These are phyloP conservation scores for Leptomonas seymouri DNA, from an alignment of 208 protist genomes.

Conservation along the genomic window DNA sequence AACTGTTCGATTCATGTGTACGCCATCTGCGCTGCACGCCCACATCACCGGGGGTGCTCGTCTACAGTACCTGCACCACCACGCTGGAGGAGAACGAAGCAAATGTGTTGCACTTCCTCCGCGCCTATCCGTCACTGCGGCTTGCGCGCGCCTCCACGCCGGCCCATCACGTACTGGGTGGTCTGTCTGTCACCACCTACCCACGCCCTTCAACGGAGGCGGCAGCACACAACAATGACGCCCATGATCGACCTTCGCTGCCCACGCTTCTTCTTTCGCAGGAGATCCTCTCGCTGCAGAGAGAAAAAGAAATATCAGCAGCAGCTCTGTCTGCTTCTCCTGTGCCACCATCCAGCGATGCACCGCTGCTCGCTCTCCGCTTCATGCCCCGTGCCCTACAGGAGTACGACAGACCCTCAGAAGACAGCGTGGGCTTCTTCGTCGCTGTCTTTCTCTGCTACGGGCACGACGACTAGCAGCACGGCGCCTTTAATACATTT, in stretches of 20 bases:
- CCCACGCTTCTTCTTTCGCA: constrained; percentile 24
- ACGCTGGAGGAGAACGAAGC: constrained; percentile 84
- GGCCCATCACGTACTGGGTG: constrained; percentile 38
- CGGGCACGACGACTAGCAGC: constrained; percentile 7
- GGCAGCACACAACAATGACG: too few species aligned
- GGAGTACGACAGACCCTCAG: constrained; percentile 8
- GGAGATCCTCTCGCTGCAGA: constrained; percentile 36
- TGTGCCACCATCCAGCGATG: neutral
- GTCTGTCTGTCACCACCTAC: constrained; percentile 18
- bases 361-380: constrained; percentile 47
- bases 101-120: constrained; percentile 62
- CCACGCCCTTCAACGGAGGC: neutral
- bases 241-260: neutral
- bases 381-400: constrained; percentile 44
- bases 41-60: constrained; percentile 34
- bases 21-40: constrained; percentile 33
- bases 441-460: constrained; percentile 53
- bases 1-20: constrained; percentile 68
- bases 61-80: constrained; percentile 78
- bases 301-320: constrained; percentile 21
- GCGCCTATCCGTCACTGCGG: constrained; percentile 39
- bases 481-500: constrained; percentile 13
- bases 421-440: constrained; percentile 73
- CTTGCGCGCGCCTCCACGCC: constrained; percentile 46
- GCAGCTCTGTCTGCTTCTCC: neutral